Conservation (phyloP, 1,139 yeast species). For the Keqinozyma sinolaborantium region DNA sequence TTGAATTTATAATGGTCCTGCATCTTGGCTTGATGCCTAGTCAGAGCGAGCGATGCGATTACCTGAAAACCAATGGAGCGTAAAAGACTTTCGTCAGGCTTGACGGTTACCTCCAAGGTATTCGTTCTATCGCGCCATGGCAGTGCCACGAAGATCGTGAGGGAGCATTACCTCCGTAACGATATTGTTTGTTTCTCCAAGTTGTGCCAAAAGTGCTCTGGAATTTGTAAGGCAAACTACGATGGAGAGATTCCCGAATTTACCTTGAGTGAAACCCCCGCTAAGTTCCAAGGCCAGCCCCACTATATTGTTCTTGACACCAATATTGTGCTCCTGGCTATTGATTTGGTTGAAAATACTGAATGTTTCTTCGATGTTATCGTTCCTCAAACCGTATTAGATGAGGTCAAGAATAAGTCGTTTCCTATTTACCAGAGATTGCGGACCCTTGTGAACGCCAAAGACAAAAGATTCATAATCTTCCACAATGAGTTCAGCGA, state of each 20-base stretch:
- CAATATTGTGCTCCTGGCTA: slow-evolving; percentile 82
- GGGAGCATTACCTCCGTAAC: slow-evolving; percentile 88
- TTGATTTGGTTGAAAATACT: slow-evolving; percentile 79
- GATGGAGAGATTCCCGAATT: slow-evolving; percentile 50
- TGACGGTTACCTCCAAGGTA: slow-evolving; percentile 82
- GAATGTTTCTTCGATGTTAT: slow-evolving; percentile 84
- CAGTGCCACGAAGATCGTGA: slow-evolving; percentile 82
- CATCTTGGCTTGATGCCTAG: too few relatives aligned
- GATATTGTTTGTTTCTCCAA: slow-evolving; percentile 90
- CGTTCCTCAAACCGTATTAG: slow-evolving; percentile 89
- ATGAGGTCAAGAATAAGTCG: slow-evolving; percentile 86
- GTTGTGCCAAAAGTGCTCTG: slow-evolving; percentile 62
- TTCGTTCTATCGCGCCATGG: slow-evolving; percentile 90
- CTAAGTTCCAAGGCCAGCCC: slow-evolving; percentile 26
- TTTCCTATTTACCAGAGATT: slow-evolving; percentile 85
- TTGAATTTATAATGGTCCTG: too few relatives aligned
- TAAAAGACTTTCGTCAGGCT: slow-evolving; percentile 51
- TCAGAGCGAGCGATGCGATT: neutral
- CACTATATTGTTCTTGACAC: slow-evolving; percentile 89
- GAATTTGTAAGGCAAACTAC: slow-evolving; percentile 52
- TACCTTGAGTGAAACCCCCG: slow-evolving; percentile 49
- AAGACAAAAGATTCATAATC: slow-evolving; percentile 81
- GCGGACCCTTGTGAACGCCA: slow-evolving; percentile 71
- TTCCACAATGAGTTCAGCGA: slow-evolving; percentile 90
- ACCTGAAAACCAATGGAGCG: slow-evolving; percentile 14